phyloP scores from a whole-genome alignment of 192 early-diverging fungal species.

The Backusella morwellensis region DNA sequence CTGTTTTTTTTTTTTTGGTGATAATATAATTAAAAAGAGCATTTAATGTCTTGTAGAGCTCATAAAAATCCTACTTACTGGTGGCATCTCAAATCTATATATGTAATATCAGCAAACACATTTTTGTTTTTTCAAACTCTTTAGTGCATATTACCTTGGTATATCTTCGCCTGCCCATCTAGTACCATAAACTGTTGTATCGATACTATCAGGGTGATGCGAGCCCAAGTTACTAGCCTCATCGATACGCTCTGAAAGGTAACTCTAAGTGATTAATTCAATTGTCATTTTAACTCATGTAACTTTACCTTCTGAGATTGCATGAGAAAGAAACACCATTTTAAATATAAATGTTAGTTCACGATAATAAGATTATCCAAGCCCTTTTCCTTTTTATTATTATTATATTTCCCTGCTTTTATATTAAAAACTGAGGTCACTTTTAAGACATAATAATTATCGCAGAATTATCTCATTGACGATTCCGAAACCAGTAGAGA shows the following conservation, averaged over 20 bases:
- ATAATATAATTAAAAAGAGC: not conserved
- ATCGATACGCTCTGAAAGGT: slow-evolving; percentile 18
- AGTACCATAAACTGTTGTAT: slow-evolving; percentile 30
- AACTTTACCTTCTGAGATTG: slow-evolving; percentile 25
- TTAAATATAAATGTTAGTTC: not conserved
- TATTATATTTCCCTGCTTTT: not conserved
- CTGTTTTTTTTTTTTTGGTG: slow-evolving; percentile 7
- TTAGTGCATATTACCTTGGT: slow-evolving; percentile 18
- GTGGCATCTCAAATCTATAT: slow-evolving; percentile 30
- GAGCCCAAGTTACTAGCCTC: slow-evolving; percentile 15
- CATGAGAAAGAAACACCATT: slow-evolving; percentile 28
- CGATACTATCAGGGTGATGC: slow-evolving; percentile 10
- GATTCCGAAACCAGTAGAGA: not conserved
- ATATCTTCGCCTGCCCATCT: slow-evolving; percentile 31
- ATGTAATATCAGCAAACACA: not conserved
- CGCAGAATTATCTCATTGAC: not conserved
- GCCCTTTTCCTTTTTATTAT: not conserved
- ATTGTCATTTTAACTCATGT: not conserved
- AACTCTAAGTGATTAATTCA: too few species aligned
- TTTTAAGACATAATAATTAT: not conserved
- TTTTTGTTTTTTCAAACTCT: not conserved
- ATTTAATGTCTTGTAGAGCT: not conserved
- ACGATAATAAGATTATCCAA: not conserved
- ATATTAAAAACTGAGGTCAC: not conserved
- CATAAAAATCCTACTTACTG: slow-evolving; percentile 15